Percentiles rank a stretch among this genome's conserved stretches.
Conservation (phyloP, 768 basidiomycete genomes). For the Podaxis sp. region DNA sequence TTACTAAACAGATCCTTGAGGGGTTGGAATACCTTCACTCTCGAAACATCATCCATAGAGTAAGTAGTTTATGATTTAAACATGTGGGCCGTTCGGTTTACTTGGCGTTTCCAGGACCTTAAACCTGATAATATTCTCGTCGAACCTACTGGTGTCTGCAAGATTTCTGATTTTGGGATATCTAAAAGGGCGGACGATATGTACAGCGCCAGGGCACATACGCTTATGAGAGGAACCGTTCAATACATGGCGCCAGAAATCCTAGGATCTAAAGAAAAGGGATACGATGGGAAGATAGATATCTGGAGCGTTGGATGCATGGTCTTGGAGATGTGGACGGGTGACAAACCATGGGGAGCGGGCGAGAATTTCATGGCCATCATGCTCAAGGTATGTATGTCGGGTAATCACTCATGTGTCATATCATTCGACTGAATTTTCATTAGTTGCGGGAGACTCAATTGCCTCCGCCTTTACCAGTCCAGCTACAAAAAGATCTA, state of each 20-base stretch:
- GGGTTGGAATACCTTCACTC: slow-evolving; percentile 89
- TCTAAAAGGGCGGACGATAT: slow-evolving; percentile 85
- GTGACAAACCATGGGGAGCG: slow-evolving; percentile 82
- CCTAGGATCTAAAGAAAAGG: slow-evolving; percentile 62
- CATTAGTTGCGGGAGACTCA: slow-evolving; percentile 64
- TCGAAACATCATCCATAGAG: slow-evolving; percentile 83
- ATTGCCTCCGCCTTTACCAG: slow-evolving; percentile 74
- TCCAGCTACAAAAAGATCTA: slow-evolving; percentile 49
- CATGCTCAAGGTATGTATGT: slow-evolving; percentile 78
- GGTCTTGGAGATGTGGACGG: slow-evolving; percentile 94
- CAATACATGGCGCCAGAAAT: slow-evolving; percentile 98
- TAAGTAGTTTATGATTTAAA: slow-evolving; percentile 27
- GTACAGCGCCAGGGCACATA: slow-evolving; percentile 56
- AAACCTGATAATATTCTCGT: slow-evolving; percentile 96
- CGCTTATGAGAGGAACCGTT: slow-evolving; percentile 85
- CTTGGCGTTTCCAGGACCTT: slow-evolving; percentile 57
- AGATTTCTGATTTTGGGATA: slow-evolving; percentile 96
- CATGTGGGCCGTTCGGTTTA: background rate
- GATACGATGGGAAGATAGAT: slow-evolving; percentile 93
- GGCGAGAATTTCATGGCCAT: slow-evolving; percentile 67
- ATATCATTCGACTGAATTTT: background rate
- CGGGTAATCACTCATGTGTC: background rate
- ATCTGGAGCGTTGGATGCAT: slow-evolving; percentile 97
- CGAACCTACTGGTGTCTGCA: slow-evolving; percentile 81
- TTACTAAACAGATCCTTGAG: slow-evolving; percentile 80